A percentile compares a stretch with the other conserved stretches of the same genome.
These are phyloP conservation scores for Syzygium aromaticum DNA, from an alignment of 345 rosid genomes.

Conservation along the genomic window DNA sequence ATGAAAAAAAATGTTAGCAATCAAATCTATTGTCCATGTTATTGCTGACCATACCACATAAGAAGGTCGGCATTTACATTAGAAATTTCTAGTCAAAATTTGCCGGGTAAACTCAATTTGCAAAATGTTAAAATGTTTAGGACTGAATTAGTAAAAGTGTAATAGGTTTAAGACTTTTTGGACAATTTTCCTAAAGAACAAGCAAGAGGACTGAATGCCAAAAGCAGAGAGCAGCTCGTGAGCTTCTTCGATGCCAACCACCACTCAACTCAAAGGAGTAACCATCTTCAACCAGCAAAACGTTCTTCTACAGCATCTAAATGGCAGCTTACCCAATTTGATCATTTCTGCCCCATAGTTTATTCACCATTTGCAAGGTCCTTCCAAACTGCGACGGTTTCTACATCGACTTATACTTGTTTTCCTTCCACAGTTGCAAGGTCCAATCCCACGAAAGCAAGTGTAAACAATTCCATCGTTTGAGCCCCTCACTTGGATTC, in stretches of 20 bases:
- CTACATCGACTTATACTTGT: too few species aligned
- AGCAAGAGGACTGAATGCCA: not conserved
- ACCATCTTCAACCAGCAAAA: not conserved
- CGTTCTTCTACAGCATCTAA: not conserved
- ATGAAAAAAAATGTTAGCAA: too few species aligned
- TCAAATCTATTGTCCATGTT: too few species aligned
- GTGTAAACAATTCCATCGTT: not conserved
- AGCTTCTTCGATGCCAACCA: not conserved
- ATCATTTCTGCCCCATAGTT: not conserved
- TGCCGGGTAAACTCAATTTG: not conserved
- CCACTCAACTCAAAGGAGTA: not conserved
- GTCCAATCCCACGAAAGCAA: not conserved
- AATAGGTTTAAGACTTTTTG: too few species aligned
- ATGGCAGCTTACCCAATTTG: not conserved
- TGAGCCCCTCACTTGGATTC: not conserved
- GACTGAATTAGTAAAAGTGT: accelerated
- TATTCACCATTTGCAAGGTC: not conserved
- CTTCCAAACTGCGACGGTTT: too few species aligned
- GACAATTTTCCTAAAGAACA: not conserved
- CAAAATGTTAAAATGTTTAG: not conserved
- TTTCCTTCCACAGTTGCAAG: not conserved
- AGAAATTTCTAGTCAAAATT: accelerated
- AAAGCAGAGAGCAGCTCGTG: not conserved
- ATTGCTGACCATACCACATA: accelerated
- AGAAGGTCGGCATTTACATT: accelerated